Percentiles rank a stretch among this genome's conserved stretches.
These are phyloP conservation scores for Mrakia frigida DNA, from an alignment of 768 basidiomycete genomes.

Conservation along the genomic window DNA sequence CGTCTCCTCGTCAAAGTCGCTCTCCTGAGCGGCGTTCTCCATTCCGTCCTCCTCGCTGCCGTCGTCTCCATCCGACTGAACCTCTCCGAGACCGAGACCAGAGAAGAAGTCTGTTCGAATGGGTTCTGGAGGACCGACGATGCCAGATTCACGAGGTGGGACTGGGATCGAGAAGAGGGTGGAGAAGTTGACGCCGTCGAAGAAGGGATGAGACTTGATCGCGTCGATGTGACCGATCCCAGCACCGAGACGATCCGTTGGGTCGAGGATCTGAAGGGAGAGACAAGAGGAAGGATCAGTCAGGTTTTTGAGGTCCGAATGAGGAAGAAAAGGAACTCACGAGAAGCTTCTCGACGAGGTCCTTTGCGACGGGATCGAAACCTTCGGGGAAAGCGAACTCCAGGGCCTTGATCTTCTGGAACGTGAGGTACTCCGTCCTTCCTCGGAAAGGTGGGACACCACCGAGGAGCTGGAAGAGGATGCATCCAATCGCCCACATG, in stretches of 20 bases:
- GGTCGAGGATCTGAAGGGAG: conserved; percentile 28
- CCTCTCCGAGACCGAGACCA: conserved; percentile 9
- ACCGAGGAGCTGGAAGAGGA: conserved; percentile 85
- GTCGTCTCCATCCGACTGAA: conserved; percentile 1
- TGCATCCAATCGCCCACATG: conserved; percentile 91
- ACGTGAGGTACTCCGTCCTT: conserved; percentile 81
- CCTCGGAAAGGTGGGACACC: conserved; percentile 90
- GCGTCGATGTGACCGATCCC: conserved; percentile 14
- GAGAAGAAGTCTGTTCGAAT: conserved; percentile 21
- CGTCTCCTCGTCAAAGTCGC: conserved; percentile 18
- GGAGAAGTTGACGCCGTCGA: conserved; percentile 10
- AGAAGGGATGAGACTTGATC: conserved; percentile 29
- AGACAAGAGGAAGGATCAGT: background rate
- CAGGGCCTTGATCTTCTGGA: conserved; percentile 84
- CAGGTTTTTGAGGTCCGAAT: background rate
- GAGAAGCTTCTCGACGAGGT: conserved; percentile 70
- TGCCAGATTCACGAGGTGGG: conserved; percentile 19
- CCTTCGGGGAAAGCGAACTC: conserved; percentile 82
- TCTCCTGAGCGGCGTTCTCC: background rate
- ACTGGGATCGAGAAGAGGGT: conserved; percentile 16
- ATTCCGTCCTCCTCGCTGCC: background rate
- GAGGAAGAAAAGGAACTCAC: conserved; percentile 47
- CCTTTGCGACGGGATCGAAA: conserved; percentile 73
- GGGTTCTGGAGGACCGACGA: conserved; percentile 27
- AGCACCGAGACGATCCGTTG: conserved; percentile 22